A percentile compares a stretch with the other conserved stretches of the same genome.
Evolutionary conservation across 176 grass and related monocot species (phyloP).

Genomic region (Hyparrhenia diplandra): DNA sequence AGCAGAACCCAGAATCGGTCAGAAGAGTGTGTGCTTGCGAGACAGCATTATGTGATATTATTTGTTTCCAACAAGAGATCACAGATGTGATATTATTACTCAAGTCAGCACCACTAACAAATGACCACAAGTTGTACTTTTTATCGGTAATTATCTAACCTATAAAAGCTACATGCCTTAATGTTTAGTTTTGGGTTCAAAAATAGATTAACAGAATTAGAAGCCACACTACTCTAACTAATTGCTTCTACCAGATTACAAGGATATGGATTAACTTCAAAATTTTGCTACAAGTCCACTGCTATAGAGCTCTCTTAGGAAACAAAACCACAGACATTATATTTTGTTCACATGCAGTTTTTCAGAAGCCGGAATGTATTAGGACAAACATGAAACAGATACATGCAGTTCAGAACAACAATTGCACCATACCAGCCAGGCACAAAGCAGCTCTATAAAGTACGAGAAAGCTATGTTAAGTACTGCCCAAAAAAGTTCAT

Average conservation of each 20-base stretch:
- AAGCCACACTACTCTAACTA: neutral
- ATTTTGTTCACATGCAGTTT: neutral
- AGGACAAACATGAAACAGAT: conserved; percentile 7
- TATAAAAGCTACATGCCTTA: neutral
- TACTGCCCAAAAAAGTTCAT: conserved; percentile 9
- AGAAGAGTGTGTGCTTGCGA: neutral
- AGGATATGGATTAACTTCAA: neutral
- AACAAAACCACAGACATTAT: neutral
- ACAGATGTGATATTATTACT: too few relatives aligned
- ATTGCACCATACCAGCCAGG: conserved; percentile 48
- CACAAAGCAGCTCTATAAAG: conserved; percentile 54
- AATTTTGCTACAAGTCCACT: neutral
- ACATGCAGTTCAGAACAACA: neutral
- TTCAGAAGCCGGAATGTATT: neutral
- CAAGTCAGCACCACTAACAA: neutral
- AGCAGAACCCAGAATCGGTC: neutral
- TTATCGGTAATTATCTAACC: neutral
- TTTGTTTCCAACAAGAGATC: neutral
- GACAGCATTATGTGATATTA: neutral
- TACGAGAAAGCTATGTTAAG: neutral
- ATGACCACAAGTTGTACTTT: neutral
- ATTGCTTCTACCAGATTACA: neutral
- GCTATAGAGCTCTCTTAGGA: neutral
- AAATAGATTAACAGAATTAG: neutral
- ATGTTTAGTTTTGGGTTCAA: neutral